Conservation (phyloP, 208 protist genomes). For the Vickermania ingenoplastis region DNA sequence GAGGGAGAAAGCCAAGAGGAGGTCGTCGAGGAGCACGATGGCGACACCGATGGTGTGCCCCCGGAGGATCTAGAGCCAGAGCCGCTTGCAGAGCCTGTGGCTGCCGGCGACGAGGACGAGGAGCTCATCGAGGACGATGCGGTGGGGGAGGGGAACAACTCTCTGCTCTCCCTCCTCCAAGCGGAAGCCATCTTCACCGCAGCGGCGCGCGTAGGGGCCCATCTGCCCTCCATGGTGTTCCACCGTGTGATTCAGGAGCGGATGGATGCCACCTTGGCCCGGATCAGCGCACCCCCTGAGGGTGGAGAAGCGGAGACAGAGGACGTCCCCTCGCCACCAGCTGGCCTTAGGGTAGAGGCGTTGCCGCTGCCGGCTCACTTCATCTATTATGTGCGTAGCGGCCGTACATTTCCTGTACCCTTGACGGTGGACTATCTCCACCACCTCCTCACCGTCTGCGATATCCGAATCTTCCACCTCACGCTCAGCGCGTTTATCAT, state of each 20-base stretch:
- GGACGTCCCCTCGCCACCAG: too few species aligned
- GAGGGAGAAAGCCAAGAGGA: neutral
- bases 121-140: constrained; percentile 1
- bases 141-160: neutral
- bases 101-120: neutral
- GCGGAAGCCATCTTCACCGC: neutral
- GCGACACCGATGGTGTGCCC: neutral
- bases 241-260: neutral
- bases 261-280: neutral
- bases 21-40: constrained; percentile 1
- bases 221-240: neutral
- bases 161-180: neutral
- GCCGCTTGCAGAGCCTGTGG: neutral
- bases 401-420: constrained; percentile 16
- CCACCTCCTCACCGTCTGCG: constrained; percentile 26
- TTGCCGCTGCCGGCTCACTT: constrained; percentile 43
- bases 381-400: constrained; percentile 35
- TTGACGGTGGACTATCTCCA: constrained; percentile 22
- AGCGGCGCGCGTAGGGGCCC: neutral
- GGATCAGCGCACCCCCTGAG: neutral
- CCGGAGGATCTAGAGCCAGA: neutral
- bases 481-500: constrained; percentile 31
- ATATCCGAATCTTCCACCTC: constrained; percentile 27
- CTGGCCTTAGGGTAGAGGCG: neutral
- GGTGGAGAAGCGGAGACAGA: neutral